Percentiles rank a stretch among this genome's conserved stretches.
Evolutionary conservation across 1,284 basidiomycete species (phyloP).

Genomic region (Cutaneotrichosporon sp.): DNA sequence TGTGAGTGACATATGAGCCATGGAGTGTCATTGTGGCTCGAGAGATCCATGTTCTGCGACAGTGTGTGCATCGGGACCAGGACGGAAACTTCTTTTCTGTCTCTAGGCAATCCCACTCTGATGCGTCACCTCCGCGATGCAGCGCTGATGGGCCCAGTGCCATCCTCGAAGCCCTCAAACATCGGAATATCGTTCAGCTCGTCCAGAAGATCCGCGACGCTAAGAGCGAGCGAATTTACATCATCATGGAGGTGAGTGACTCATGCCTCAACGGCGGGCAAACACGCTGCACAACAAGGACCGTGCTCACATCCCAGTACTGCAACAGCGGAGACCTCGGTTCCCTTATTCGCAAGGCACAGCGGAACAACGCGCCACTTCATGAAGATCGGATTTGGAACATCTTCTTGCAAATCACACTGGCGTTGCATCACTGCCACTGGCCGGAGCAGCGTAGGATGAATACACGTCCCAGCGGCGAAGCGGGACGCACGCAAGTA

Average conservation of each 20-base stretch:
- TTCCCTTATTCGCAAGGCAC: slow-evolving; percentile 62
- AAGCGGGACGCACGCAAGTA: slow-evolving; percentile 56
- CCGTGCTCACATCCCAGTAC: slow-evolving; percentile 56
- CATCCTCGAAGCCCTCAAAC: slow-evolving; percentile 88
- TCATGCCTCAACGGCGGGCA: background rate
- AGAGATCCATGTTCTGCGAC: no score
- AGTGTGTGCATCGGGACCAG: no score
- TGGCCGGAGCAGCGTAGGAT: slow-evolving; percentile 42
- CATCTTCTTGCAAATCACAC: slow-evolving; percentile 86
- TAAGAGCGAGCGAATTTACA: slow-evolving; percentile 84
- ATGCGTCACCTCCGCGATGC: background rate
- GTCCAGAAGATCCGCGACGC: slow-evolving; percentile 68
- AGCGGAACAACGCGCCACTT: slow-evolving; percentile 57
- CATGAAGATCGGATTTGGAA: slow-evolving; percentile 92
- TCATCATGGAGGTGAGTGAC: slow-evolving; percentile 73
- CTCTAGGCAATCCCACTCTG: no score
- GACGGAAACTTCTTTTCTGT: no score
- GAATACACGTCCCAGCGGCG: background rate
- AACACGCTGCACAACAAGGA: no score
- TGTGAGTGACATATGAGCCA: slow-evolving; percentile 67
- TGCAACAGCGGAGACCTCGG: slow-evolving; percentile 93
- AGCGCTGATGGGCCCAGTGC: slow-evolving; percentile 68
- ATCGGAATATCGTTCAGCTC: slow-evolving; percentile 79
- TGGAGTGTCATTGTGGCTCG: no score
- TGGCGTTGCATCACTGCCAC: slow-evolving; percentile 90